Percentiles rank a stretch among this genome's conserved stretches.
Conservation (phyloP, 306 rosid species). For the Castanea mollissima region DNA sequence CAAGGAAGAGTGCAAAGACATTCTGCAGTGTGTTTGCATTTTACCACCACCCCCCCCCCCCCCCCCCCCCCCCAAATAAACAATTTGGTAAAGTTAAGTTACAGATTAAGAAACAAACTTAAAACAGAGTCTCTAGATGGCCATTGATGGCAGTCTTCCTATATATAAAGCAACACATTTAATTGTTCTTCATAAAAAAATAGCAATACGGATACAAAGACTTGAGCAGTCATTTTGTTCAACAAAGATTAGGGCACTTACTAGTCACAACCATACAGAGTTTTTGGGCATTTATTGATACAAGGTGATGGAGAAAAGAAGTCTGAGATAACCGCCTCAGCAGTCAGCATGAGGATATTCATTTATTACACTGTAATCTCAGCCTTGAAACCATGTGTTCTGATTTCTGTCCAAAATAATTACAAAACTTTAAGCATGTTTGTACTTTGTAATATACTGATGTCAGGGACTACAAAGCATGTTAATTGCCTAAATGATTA, state of each 20-base stretch:
- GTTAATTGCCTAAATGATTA: background rate
- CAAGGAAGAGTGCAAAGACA: no score
- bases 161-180: background rate
- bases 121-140: background rate
- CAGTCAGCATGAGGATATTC: conserved; percentile 10
- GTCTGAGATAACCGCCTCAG: conserved; percentile 4
- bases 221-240: background rate
- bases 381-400: conserved; percentile 75
- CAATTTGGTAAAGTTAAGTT: background rate
- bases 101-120: background rate
- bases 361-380: conserved; percentile 33
- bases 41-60: no score
- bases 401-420: conserved; percentile 44
- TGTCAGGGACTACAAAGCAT: background rate
- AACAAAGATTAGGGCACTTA: background rate
- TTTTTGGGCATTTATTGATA: background rate
- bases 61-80: no score
- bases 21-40: no score
- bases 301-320: conserved; percentile 1
- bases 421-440: background rate
- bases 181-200: background rate
- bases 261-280: background rate
- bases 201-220: background rate
- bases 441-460: no score
- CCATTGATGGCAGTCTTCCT: background rate